Evolutionary conservation across 805 yeast species (phyloP).

Genomic region (Yueomyces sp.): DNA sequence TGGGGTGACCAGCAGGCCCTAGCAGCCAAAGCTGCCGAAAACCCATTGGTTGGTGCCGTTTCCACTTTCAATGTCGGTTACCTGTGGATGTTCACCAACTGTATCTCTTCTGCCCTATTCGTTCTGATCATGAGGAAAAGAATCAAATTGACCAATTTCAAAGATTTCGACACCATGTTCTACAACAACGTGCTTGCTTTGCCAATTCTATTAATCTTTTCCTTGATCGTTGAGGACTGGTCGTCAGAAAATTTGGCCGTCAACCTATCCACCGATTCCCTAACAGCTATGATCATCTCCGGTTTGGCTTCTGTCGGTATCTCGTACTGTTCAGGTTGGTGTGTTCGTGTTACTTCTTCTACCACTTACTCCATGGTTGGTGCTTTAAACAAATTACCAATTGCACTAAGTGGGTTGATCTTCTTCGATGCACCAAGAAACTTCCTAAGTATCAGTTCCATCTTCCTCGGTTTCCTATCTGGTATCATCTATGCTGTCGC

Average conservation of each 20-base stretch:
- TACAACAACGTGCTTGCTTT: slow-evolving; percentile 90
- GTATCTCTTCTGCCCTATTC: slow-evolving; percentile 86
- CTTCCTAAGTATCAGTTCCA: slow-evolving; percentile 82
- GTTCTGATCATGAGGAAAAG: slow-evolving; percentile 95
- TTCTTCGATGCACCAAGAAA: slow-evolving; percentile 94
- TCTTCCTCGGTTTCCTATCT: slow-evolving; percentile 85
- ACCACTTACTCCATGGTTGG: slow-evolving; percentile 99
- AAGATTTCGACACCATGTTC: slow-evolving; percentile 96
- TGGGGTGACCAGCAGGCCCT: slow-evolving; percentile 53
- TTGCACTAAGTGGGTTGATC: slow-evolving; percentile 86
- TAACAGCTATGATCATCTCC: slow-evolving; percentile 74
- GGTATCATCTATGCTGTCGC: slow-evolving; percentile 95
- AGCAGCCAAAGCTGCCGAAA: slow-evolving; percentile 15
- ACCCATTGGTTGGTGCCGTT: slow-evolving; percentile 15
- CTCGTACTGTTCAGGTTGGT: slow-evolving; percentile 98
- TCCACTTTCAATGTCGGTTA: slow-evolving; percentile 56
- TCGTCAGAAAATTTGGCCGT: slow-evolving; percentile 55
- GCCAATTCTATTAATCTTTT: slow-evolving; percentile 69
- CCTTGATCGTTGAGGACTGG: slow-evolving; percentile 88
- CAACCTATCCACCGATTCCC: slow-evolving; percentile 66
- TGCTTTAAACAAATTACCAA: slow-evolving; percentile 95
- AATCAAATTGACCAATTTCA: slow-evolving; percentile 91
- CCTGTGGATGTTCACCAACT: slow-evolving; percentile 94
- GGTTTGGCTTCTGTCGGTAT: slow-evolving; percentile 94
- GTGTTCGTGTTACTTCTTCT: slow-evolving; percentile 97